Base-by-base conservation (phyloP, 2,329 filamentous ascomycete genomes). In the Penicillium sp. region DNA sequence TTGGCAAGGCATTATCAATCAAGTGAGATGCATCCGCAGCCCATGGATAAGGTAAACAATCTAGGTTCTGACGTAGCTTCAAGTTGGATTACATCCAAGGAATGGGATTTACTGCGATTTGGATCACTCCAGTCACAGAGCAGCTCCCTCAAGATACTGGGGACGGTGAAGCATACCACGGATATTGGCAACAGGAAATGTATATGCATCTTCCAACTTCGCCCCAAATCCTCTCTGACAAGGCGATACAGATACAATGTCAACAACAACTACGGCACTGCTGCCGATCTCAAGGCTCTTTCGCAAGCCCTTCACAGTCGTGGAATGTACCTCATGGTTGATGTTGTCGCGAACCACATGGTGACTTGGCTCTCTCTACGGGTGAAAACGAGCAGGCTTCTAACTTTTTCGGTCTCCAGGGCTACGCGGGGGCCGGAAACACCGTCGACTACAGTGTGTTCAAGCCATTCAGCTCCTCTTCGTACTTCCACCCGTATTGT, bases 401-500 rank as follows among this genome's bases (percentile, higher is more conserved):
- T 37, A 26, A 25, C 37, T 50, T 67, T n/a, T n/a, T 12, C 8
- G 2, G 8, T n/a, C 13, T n/a, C 35, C 25, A 67, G 66, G 65
- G 65, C 9, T 81, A 75, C 59, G 63, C 69, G 28, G 78, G 79
- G 25, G 64, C 69, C n/a, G 64, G 66, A 1, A 50, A 54, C 28
- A 67, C 69, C 4, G 73, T 83, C 35, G 74, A 82, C 62, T 84
- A 82, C 59, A 71, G 68, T 49, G 58, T 66, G 12, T 75, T 77
- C 39, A 66, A 72, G 24, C 76, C 79, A 6, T 80, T 84, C 57
- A 76, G 84, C 62, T 66, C 77, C 27, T 50, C 72, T 13, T 73
- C 73, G 25, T 82, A 82, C 56, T 87, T 80, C 66, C 82, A 87
- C 60, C 39, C 74, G 1, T 78, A 76, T 58, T 86, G 84, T 65